Conservation (phyloP, 1,284 basidiomycete genomes). For the Rhodotorula sp. region DNA sequence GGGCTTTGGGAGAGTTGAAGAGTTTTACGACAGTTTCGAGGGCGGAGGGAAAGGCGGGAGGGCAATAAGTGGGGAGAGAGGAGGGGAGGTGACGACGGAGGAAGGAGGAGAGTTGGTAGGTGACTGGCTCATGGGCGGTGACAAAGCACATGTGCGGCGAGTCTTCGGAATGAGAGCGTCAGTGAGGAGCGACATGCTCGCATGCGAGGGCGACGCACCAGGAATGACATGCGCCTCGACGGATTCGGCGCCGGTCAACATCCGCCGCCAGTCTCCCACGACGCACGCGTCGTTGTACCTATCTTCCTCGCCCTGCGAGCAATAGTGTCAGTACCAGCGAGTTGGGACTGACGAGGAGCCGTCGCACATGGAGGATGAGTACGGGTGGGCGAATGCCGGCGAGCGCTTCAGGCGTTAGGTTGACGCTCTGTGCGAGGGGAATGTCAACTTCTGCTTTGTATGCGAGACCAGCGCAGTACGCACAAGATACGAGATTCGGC, state of each 20-base stretch:
- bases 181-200: fast-evolving
- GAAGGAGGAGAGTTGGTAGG: slow-evolving; percentile 4
- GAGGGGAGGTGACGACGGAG: not conserved
- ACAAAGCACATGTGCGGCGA: slow-evolving; percentile 4
- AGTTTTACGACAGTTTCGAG: not conserved
- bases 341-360: not conserved
- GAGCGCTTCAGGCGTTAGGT: not conserved
- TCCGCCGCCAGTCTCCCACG: not conserved
- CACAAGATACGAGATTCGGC: slow-evolving; percentile 1
- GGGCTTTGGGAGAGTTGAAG: not conserved
- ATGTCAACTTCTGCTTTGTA: not conserved
- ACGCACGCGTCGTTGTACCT: not conserved
- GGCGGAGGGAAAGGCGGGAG: not conserved
- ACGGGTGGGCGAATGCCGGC: slow-evolving; percentile 1
- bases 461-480: not conserved
- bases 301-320: slow-evolving; percentile 4
- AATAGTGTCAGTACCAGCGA: not conserved
- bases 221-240: slow-evolving; percentile 6
- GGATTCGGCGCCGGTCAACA: not conserved
- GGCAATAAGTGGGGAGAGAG: not conserved
- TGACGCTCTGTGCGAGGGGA: not conserved
- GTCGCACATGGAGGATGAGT: not conserved
- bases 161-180: not conserved
- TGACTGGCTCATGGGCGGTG: not conserved
- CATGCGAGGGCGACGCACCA: not conserved